Evolutionary conservation across 495 filamentous ascomycete species (phyloP).

Genomic region (Aspergillus indologenus): DNA sequence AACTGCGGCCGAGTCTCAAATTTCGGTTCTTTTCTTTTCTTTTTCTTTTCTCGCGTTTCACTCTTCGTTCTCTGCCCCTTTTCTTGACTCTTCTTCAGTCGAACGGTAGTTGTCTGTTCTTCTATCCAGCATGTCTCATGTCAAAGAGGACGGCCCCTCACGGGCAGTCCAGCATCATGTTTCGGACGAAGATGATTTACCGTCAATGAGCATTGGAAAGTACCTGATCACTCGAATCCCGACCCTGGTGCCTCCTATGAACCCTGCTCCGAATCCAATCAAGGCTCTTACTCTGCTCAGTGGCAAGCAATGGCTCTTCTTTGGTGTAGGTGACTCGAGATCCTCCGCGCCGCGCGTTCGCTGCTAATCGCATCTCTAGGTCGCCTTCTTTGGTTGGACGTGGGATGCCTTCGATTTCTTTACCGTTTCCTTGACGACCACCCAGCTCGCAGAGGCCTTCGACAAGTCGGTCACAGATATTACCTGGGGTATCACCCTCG

Average conservation of each 20-base stretch:
- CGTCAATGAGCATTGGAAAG: conserved; percentile 51
- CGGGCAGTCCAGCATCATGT: neutral
- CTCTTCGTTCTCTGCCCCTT: neutral
- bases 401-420: conserved; percentile 95
- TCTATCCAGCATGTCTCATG: conserved; percentile 9
- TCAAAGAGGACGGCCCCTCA: conserved; percentile 7
- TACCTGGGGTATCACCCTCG: conserved; percentile 87
- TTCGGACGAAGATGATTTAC: conserved; percentile 28
- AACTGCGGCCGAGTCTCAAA: neutral
- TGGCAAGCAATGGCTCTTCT: conserved; percentile 80
- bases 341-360: neutral
- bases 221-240: conserved; percentile 72
- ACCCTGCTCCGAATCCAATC: conserved; percentile 76
- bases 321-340: conserved; percentile 43
- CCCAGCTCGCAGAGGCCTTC: conserved; percentile 64
- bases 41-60: neutral
- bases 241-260: conserved; percentile 72
- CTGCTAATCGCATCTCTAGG: conserved; percentile 20
- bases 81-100: neutral
- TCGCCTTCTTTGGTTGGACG: conserved; percentile 70
- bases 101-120: neutral
- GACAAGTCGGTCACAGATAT: conserved; percentile 68
- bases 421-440: conserved; percentile 75
- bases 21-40: neutral
- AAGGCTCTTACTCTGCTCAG: conserved; percentile 65